Evolutionary conservation across 2,329 filamentous ascomycete genomes (phyloP).

Genomic region (Fusarium sp.): DNA sequence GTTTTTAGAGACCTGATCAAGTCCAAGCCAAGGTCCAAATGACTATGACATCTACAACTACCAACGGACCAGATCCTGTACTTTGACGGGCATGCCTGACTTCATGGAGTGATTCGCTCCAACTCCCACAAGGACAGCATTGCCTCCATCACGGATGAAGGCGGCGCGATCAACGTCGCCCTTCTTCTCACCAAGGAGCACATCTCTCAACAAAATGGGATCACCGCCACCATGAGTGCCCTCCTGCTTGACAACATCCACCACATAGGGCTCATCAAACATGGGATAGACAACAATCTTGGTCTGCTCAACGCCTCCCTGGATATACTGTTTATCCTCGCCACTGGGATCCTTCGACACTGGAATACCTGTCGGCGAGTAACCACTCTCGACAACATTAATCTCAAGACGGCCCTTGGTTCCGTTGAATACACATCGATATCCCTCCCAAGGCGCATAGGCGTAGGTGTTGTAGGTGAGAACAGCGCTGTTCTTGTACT

Average conservation of each 20-base stretch:
- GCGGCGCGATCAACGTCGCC: slow-evolving; percentile 66
- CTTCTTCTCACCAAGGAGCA: slow-evolving; percentile 64
- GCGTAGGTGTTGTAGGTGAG: slow-evolving; percentile 70
- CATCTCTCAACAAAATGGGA: slow-evolving; percentile 62
- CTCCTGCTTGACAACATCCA: slow-evolving; percentile 63
- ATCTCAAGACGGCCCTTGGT: slow-evolving; percentile 69
- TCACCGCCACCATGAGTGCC: slow-evolving; percentile 73
- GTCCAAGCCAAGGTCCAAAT: not conserved
- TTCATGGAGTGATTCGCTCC: slow-evolving; percentile 68
- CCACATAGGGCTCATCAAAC: slow-evolving; percentile 67
- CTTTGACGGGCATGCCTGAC: slow-evolving; percentile 36
- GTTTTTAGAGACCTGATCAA: not conserved
- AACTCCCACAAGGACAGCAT: slow-evolving; percentile 70
- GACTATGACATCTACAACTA: not conserved
- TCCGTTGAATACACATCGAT: slow-evolving; percentile 68
- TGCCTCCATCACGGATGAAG: slow-evolving; percentile 68
- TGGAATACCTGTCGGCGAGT: slow-evolving; percentile 68
- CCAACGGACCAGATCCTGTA: slow-evolving; percentile 38
- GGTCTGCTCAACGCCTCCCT: slow-evolving; percentile 47
- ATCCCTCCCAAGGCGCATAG: slow-evolving; percentile 73
- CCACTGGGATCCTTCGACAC: slow-evolving; percentile 59
- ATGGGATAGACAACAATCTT: slow-evolving; percentile 64
- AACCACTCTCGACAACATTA: slow-evolving; percentile 71
- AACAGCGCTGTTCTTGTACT: slow-evolving; percentile 67
- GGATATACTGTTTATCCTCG: slow-evolving; percentile 32